Conservation (phyloP, 306 rosid species). For the Casuarina equisetifolia region DNA sequence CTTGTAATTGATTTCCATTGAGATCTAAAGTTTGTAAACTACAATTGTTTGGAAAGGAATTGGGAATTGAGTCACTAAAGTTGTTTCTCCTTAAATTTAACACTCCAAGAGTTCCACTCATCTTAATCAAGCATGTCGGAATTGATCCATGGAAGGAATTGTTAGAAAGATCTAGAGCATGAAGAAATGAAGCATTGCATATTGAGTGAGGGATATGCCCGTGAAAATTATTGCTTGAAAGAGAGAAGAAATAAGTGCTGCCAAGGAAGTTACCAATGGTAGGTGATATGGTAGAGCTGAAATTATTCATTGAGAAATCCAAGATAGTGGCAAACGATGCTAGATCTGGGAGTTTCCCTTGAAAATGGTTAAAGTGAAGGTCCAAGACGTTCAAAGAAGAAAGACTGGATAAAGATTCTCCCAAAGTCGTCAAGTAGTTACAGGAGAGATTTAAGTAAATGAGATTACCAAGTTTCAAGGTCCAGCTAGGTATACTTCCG, state of each 20-base stretch:
- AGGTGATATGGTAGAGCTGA: not conserved
- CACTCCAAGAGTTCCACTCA: constrained; percentile 15
- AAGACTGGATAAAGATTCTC: not conserved
- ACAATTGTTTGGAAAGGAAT: constrained; percentile 9
- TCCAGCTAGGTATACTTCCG: constrained; percentile 37
- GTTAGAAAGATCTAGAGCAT: constrained; percentile 34
- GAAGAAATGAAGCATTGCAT: constrained; percentile 20
- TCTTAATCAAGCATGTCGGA: constrained; percentile 25
- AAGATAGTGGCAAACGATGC: not conserved
- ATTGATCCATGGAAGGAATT: constrained; percentile 26
- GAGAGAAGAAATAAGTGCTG: not conserved
- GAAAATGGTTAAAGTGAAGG: constrained; percentile 35
- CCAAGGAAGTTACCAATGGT: not conserved
- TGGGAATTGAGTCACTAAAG: not conserved
- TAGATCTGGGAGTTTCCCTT: constrained; percentile 20
- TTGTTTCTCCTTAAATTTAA: constrained; percentile 19
- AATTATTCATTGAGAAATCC: constrained; percentile 31
- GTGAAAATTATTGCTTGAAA: constrained; percentile 15
- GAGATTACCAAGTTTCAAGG: constrained; percentile 1
- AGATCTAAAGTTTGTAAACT: constrained; percentile 21
- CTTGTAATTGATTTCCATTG: constrained; percentile 27
- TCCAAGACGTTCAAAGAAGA: constrained; percentile 15
- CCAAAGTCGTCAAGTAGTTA: not conserved
- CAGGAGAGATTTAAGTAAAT: not conserved
- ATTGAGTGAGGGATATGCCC: constrained; percentile 28